A percentile compares a stretch with the other conserved stretches of the same genome.
phyloP scores from a whole-genome alignment of 805 yeast genomes.

The Scheffersomyces lignosus region DNA sequence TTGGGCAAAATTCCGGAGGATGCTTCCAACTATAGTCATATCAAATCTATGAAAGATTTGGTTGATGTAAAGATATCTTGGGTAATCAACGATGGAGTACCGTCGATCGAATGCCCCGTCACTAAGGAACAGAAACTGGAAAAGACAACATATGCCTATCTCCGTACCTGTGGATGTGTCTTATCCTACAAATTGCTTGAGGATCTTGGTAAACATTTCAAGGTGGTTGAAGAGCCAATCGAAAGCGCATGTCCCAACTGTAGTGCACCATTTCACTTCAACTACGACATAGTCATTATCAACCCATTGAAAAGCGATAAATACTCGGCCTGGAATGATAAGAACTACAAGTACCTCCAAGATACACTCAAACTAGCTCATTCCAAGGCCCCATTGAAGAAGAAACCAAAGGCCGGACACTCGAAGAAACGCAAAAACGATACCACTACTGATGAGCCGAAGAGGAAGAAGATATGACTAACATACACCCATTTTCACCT shows the following conservation, averaged over 20 bases:
- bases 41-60: conserved; percentile 24
- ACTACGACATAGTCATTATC: conserved; percentile 32
- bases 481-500: too few relatives aligned
- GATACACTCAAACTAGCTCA: conserved; percentile 20
- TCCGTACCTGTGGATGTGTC: conserved; percentile 42
- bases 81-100: conserved; percentile 9
- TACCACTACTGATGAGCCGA: too few relatives aligned
- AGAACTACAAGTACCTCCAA: conserved; percentile 11
- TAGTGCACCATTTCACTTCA: conserved; percentile 16
- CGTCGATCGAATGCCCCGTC: conserved; percentile 32
- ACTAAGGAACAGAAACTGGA: conserved; percentile 18
- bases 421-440: background rate
- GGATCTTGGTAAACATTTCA: conserved; percentile 14
- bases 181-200: conserved; percentile 23
- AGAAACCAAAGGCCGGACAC: conserved; percentile 5
- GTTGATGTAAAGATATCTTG: conserved; percentile 24
- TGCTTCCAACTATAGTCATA: conserved; percentile 11
- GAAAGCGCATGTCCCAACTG: conserved; percentile 35
- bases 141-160: conserved; percentile 23
- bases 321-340: conserved; percentile 7
- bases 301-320: conserved; percentile 20
- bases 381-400: conserved; percentile 20
- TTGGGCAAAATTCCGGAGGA: background rate
- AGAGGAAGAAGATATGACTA: too few relatives aligned
- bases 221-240: conserved; percentile 5